Conservation (phyloP, 192 early-diverging fungal genomes). For the Coemansia sp. region DNA sequence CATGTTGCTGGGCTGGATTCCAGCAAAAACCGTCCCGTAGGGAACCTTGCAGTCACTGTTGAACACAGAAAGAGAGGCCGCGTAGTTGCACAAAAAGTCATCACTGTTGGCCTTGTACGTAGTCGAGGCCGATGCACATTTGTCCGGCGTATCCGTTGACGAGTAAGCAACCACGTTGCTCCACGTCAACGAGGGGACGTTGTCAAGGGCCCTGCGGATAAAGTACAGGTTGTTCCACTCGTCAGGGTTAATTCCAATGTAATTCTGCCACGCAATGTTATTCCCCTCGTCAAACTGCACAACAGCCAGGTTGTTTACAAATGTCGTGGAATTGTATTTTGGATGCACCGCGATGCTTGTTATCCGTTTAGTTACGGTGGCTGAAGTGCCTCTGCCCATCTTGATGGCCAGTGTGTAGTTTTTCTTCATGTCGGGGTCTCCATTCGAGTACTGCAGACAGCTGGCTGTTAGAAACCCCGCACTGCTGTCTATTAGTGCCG, state of each 20-base stretch:
- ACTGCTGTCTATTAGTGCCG: slow-evolving; percentile 36
- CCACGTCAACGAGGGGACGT: slow-evolving; percentile 12
- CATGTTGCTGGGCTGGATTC: slow-evolving; percentile 36
- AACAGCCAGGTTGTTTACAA: slow-evolving; percentile 43
- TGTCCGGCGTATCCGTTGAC: slow-evolving; percentile 19
- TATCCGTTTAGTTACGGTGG: slow-evolving; percentile 16
- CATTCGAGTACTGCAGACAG: slow-evolving; percentile 20
- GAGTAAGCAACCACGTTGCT: slow-evolving; percentile 24
- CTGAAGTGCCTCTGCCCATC: slow-evolving; percentile 14
- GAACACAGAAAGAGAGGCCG: slow-evolving; percentile 19
- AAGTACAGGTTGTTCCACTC: slow-evolving; percentile 34
- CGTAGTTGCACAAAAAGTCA: slow-evolving; percentile 48
- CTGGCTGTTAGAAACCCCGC: slow-evolving; percentile 43
- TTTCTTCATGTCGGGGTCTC: slow-evolving; percentile 8
- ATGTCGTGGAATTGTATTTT: slow-evolving; percentile 15
- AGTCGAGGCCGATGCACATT: slow-evolving; percentile 30
- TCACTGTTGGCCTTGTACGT: slow-evolving; percentile 21
- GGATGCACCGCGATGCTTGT: slow-evolving; percentile 26
- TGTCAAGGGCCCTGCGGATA: slow-evolving; percentile 24
- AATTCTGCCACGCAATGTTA: slow-evolving; percentile 19
- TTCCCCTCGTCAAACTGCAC: slow-evolving; percentile 20
- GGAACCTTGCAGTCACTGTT: slow-evolving; percentile 30
- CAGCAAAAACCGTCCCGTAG: slow-evolving; percentile 40
- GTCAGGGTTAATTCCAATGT: slow-evolving; percentile 32
- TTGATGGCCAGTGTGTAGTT: slow-evolving; percentile 26